Evolutionary conservation across 1,284 basidiomycete species (phyloP), one percentile per base, ranked within the genome.

Genomic region (Trametes polyzona): DNA sequence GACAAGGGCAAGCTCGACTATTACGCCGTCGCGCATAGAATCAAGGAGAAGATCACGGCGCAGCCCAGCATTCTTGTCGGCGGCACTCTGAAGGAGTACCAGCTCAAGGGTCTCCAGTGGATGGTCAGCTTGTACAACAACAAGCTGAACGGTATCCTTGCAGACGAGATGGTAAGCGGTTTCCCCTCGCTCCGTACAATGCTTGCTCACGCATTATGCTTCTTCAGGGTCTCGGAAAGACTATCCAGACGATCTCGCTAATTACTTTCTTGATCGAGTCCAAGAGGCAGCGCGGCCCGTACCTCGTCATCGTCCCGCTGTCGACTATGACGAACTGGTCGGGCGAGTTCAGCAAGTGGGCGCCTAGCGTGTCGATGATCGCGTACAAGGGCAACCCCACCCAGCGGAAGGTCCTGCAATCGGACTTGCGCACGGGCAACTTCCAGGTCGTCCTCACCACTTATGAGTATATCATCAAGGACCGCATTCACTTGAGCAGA

Each of bases 321-420:
- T 98, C 96, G 4, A 99, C 97, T 0, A 91, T 99, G 83, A 98
- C 96, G 33, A 98, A 98, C 73, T 99, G 96, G 97, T 90, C 93
- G 4, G 88, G 93, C 59, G 96, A 99, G 77, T 99, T 99, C 67
- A 90, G 93, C 39, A 93, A 95, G 71, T 99, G 97, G 97, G 96
- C 97, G 1, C 96, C 97, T 0, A 76, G 82, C 19, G 90, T 99
- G 58, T 88, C 84, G 69, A 84, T 84, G 48, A 81, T 99, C 42
- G 85, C 95, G 37, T 98, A 98, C 80, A 99, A 98, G 70, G 97
- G 97, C 60, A 95, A 95, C 64, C 96, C 93, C 12, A 74, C 82
- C 33, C 91, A 91, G 71, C 88, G 91, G 59, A 88, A 88, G 63
- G 78, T 78, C 57, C 76, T 93, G 42, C 93, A 93, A 74, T 76